Conservation (phyloP, 192 early-diverging fungal genomes). For the Rhizophagus clarus region DNA sequence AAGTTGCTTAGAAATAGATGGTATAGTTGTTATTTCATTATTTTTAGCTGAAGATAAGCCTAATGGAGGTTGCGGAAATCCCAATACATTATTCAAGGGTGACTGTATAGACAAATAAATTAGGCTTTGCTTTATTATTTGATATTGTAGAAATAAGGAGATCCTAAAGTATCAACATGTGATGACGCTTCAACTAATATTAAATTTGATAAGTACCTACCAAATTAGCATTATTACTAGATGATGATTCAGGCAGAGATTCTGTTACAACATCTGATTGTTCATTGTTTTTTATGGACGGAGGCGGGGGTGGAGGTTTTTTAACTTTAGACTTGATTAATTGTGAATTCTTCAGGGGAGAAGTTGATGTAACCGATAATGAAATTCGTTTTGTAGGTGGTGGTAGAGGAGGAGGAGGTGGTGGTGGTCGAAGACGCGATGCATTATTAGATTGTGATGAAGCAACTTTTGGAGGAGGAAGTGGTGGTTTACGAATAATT, state of each 20-base stretch:
- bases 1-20: slow-evolving; percentile 17
- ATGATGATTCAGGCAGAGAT: background rate
- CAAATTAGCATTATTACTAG: background rate
- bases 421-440: background rate
- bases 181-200: background rate
- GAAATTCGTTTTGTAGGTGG: background rate
- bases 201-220: background rate
- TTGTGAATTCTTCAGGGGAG: background rate
- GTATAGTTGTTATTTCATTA: background rate
- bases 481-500: background rate
- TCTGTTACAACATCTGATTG: background rate
- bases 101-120: background rate
- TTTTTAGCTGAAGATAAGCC: background rate
- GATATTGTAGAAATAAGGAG: background rate
- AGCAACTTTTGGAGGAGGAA: background rate
- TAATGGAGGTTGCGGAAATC: background rate
- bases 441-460: background rate
- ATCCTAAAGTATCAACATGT: no score
- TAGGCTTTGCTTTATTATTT: background rate
- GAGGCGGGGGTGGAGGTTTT: background rate
- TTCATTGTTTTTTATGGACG: background rate
- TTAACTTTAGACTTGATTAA: background rate
- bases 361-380: background rate
- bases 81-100: background rate
- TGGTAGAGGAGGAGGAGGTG: no score